Percentiles rank a stretch among this genome's conserved stretches.
These are phyloP conservation scores for Heterococcus sp. DNA, from an alignment of 108 stramenopile genomes.

Conservation along the genomic window DNA sequence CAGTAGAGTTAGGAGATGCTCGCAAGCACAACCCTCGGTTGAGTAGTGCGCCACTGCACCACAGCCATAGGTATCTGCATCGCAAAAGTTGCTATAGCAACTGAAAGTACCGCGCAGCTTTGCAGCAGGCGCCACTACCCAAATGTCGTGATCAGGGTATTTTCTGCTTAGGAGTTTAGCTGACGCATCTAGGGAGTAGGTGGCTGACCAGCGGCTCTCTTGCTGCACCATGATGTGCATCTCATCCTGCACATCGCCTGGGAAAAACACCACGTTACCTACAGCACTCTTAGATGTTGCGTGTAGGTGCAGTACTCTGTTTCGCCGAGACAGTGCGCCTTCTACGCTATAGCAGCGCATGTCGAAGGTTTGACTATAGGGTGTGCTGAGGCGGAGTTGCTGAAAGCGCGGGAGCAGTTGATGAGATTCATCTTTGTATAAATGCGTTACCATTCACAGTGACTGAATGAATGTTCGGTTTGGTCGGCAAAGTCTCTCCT, in stretches of 20 bases:
- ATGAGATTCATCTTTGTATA: no score
- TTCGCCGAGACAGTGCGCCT: no score
- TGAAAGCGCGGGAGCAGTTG: no score
- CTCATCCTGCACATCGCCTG: background rate
- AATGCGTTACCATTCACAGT: no score
- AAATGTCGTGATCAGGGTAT: conserved; percentile 6
- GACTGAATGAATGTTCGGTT: no score
- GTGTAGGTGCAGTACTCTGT: no score
- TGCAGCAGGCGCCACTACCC: conserved; percentile 4
- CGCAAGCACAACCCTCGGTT: conserved; percentile 10
- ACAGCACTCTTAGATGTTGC: no score
- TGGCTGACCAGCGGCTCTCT: background rate
- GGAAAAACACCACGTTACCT: background rate
- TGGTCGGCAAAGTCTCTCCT: no score
- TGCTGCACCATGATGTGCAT: background rate
- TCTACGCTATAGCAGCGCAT: no score
- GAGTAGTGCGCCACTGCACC: conserved; percentile 2
- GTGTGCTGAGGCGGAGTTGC: no score
- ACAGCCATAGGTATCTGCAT: background rate
- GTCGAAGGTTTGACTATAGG: no score
- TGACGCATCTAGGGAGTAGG: conserved; percentile 8
- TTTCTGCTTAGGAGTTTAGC: conserved; percentile 1
- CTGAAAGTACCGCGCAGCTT: conserved; percentile 1
- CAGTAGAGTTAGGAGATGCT: background rate
- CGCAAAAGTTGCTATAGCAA: conserved; percentile 11